phyloP scores from a whole-genome alignment of 148 eudicot species.

The Bassia scoparia region DNA sequence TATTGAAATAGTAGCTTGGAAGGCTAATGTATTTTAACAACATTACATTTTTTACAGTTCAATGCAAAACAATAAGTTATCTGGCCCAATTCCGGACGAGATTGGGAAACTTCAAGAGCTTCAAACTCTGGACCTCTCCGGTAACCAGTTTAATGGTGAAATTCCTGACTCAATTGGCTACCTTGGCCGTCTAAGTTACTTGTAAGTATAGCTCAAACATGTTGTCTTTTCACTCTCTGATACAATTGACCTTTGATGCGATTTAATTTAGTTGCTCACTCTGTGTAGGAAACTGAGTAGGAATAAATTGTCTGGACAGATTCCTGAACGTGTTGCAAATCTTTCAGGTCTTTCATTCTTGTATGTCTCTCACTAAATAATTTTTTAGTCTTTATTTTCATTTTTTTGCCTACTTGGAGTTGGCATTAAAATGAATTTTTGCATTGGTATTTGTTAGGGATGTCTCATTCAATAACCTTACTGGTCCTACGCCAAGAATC shows the following conservation, averaged over 20 bases:
- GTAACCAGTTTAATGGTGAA: constrained; percentile 70
- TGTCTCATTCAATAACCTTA: constrained; percentile 76
- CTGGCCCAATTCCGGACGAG: constrained; percentile 66
- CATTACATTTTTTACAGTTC: constrained; percentile 44
- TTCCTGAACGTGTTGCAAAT: constrained; percentile 64
- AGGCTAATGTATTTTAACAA: background rate
- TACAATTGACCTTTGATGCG: constrained; percentile 2
- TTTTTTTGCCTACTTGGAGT: background rate
- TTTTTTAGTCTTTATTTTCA: background rate
- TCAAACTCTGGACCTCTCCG: constrained; percentile 76
- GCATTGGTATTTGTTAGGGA: constrained; percentile 64
- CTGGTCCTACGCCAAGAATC: constrained; percentile 73
- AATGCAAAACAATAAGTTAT: constrained; percentile 68
- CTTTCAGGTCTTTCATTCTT: constrained; percentile 86
- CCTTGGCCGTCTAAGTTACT: constrained; percentile 60
- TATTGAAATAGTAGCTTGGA: background rate
- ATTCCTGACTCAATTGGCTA: constrained; percentile 77
- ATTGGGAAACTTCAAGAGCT: constrained; percentile 69
- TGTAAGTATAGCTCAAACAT: constrained; percentile 49
- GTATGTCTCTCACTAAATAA: constrained; percentile 46
- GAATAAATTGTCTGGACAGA: constrained; percentile 72
- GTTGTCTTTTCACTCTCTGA: background rate
- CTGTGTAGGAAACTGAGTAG: constrained; percentile 70
- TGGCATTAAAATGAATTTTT: constrained; percentile 13
- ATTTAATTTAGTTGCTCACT: background rate